Evolutionary conservation across 805 yeast genomes (phyloP).

Genomic region (Kuraishia molischiana): DNA sequence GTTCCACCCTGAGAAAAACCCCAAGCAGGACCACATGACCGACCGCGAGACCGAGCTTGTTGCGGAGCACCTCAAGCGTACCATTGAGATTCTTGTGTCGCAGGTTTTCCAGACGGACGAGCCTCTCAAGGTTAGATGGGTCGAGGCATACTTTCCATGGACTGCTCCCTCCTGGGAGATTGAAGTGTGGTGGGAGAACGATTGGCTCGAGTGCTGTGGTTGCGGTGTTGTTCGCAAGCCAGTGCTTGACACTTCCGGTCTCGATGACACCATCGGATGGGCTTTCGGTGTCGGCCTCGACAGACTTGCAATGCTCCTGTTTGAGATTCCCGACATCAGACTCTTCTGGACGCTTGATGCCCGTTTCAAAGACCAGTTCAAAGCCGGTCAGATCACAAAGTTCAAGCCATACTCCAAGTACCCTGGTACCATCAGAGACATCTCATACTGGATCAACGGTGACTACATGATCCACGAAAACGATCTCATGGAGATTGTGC

Average conservation of each 20-base stretch:
- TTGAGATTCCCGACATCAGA: conserved; percentile 92
- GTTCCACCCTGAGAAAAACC: conserved; percentile 48
- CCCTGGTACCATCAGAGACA: conserved; percentile 80
- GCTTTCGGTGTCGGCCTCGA: conserved; percentile 97
- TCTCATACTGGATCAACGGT: conserved; percentile 80
- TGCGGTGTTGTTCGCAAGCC: conserved; percentile 83
- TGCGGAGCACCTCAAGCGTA: conserved; percentile 72
- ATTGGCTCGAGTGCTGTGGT: conserved; percentile 96
- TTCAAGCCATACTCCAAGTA: conserved; percentile 87
- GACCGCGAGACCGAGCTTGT: conserved; percentile 60
- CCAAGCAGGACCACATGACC: conserved; percentile 73
- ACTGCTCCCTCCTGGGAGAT: conserved; percentile 98
- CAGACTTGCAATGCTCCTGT: conserved; percentile 89
- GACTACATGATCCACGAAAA: conserved; percentile 54
- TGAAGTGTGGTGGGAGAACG: conserved; percentile 98
- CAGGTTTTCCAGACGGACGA: conserved; percentile 69
- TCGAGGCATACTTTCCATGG: conserved; percentile 95
- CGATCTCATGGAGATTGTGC: conserved; percentile 88
- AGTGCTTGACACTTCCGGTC: conserved; percentile 66
- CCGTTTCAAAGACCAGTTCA: conserved; percentile 68
- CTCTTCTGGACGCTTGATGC: conserved; percentile 84
- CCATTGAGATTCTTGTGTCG: conserved; percentile 74
- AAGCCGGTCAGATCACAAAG: conserved; percentile 49
- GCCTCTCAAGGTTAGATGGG: conserved; percentile 87
- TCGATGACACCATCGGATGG: conserved; percentile 74